Percentiles rank a stretch among this genome's conserved stretches.
phyloP scores from a whole-genome alignment of 2,329 filamentous ascomycete genomes.

The Penicillium sumatraense region DNA sequence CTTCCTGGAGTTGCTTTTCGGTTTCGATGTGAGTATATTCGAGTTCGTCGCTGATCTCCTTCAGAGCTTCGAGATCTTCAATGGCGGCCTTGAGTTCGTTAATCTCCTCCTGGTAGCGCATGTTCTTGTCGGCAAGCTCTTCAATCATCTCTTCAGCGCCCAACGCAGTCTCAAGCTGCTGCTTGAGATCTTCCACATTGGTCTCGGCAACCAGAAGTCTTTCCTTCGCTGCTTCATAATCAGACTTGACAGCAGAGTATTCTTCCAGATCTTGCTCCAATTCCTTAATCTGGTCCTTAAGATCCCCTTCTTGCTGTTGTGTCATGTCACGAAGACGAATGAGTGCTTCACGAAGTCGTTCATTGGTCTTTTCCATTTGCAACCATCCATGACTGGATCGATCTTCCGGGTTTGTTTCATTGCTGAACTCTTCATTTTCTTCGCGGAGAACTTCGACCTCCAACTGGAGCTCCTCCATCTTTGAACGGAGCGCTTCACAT shows the following conservation, averaged over 20 bases:
- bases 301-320: slow-evolving; percentile 79
- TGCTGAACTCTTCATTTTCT: slow-evolving; percentile 81
- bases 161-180: slow-evolving; percentile 87
- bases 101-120: slow-evolving; percentile 79
- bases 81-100: slow-evolving; percentile 81
- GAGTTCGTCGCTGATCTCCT: slow-evolving; percentile 92
- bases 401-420: slow-evolving; percentile 87
- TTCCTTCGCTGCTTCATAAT: slow-evolving; percentile 72
- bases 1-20: slow-evolving; percentile 91
- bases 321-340: slow-evolving; percentile 84
- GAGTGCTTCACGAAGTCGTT: slow-evolving; percentile 82
- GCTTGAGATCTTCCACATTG: slow-evolving; percentile 80
- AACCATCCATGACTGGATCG: slow-evolving; percentile 84
- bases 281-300: slow-evolving; percentile 73
- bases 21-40: slow-evolving; percentile 92
- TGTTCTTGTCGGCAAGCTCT: slow-evolving; percentile 84
- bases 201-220: slow-evolving; percentile 74
- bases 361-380: slow-evolving; percentile 88
- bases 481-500: slow-evolving; percentile 74
- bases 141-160: slow-evolving; percentile 94
- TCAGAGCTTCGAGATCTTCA: slow-evolving; percentile 84
- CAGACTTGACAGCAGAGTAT: slow-evolving; percentile 66
- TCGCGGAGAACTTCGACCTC: slow-evolving; percentile 86
- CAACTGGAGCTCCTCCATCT: slow-evolving; percentile 80
- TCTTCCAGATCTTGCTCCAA: slow-evolving; percentile 76